Conservation (phyloP, 352 stramenopile species). For the Phytopythium oedochilum region DNA sequence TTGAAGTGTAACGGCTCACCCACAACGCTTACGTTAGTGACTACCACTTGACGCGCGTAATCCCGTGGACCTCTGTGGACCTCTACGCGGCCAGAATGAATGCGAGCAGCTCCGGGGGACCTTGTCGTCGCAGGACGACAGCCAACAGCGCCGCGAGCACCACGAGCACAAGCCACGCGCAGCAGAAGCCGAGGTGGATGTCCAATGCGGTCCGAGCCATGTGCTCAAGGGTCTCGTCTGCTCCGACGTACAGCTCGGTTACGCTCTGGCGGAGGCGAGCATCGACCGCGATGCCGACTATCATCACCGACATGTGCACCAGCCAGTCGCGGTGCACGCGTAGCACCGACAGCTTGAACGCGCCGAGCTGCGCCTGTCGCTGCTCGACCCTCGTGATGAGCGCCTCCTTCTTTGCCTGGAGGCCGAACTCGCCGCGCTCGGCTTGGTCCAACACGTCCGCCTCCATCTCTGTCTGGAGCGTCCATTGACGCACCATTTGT, state of each 20-base stretch:
- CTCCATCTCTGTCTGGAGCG: conserved; percentile 29
- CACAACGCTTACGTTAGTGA: too few species aligned
- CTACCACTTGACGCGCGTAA: too few species aligned
- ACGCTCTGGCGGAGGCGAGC: conserved; percentile 14
- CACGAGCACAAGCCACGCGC: conserved; percentile 38
- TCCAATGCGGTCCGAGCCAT: conserved; percentile 22
- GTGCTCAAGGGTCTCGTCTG: conserved; percentile 3
- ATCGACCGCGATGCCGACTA: conserved; percentile 38
- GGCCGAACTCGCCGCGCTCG: conserved; percentile 57
- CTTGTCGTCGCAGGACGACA: conserved; percentile 34
- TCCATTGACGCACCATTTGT: conserved; percentile 25
- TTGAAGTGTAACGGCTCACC: too few species aligned
- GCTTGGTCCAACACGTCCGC: conserved; percentile 52
- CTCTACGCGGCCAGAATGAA: conserved; percentile 41
- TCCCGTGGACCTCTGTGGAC: too few species aligned
- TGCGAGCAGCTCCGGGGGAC: conserved; percentile 28
- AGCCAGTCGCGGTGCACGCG: conserved; percentile 40
- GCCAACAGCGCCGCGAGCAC: conserved; percentile 27
- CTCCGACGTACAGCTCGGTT: conserved; percentile 6
- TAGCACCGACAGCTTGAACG: conserved; percentile 51
- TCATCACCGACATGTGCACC: conserved; percentile 31
- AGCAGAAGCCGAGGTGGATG: conserved; percentile 41
- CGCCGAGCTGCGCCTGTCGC: conserved; percentile 43
- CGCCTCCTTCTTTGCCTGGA: conserved; percentile 61
- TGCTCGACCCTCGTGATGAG: conserved; percentile 51